Evolutionary conservation across 768 basidiomycete species (phyloP), one percentile per base, ranked within the genome.

Genomic region (Tricholoma sp.): DNA sequence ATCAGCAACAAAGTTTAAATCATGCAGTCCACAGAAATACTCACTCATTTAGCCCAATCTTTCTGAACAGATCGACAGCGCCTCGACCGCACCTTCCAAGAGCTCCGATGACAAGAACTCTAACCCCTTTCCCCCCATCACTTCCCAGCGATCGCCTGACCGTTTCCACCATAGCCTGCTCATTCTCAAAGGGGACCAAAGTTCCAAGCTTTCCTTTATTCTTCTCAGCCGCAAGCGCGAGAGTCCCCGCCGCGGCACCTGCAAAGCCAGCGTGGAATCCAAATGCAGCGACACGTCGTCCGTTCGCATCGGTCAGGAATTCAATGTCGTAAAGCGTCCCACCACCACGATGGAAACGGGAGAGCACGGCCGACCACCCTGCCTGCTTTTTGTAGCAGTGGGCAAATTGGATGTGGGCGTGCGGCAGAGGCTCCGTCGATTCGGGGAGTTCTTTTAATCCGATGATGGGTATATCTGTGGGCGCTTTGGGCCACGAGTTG

Each of bases 211-310:
- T 71, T 64, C 81, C 70, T 1, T 83, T 85, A 47, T 80, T 75
- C 60, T 79, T 78, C 53, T 88, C 81, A 19, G 88, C 79, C 1
- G 88, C 90, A 32, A 85, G 70, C 2, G 91, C 93, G 24, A 98
- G 80, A 7, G 90, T 91, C 19, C 91, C 88, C 0, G 91, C 94
- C 5, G 94, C 96, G 9, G 94, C 93, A 14, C 97, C 97, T n/a
- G 96, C 94, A 65, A 98, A 99, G 4, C 97, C 97, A 11, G 97
- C 97, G 70, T 98, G 91, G 76, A 88, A 99, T 6, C 97, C 97
- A 66, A 99, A 99, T 0, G 97, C 97, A 14, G 97, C 96, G 34
- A 99, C 94, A 46, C 97, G 89, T 27, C 96, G 82, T 12, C 95
- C 93, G 37, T 64, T 76, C 2, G 78, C 83, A 67, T 98, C 93